Base-by-base conservation (phyloP, 176 grass and related monocot species). In the Juncus effusus region DNA sequence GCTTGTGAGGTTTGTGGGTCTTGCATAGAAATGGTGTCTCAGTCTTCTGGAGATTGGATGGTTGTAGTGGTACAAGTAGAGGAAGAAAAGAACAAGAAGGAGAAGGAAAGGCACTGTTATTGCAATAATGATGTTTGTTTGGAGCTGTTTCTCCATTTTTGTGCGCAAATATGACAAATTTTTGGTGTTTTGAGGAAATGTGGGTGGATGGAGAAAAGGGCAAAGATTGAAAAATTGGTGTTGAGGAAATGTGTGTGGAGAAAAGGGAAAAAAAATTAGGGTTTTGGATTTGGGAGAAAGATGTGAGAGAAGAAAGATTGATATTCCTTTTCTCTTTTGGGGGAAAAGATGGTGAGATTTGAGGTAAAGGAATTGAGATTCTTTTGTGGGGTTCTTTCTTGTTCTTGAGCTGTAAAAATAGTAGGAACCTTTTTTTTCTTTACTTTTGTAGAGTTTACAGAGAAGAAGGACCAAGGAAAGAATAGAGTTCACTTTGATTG, bases 31-130 rank as follows among this genome's bases (percentile, higher is more conserved):
- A 65, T 68, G 79, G 73, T 16, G 10, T 1, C 63, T 63, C 51
- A 74, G 51, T 65, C 80, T 64, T 9, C 67, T 62, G 4, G 65
- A 87, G 42, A 82, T 81, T 59, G 65, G 78, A 36, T 54, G 74
- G 54, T 69, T 36, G 56, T 83, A 65, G 71, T 80, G 79, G 38
- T 79, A 51, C 72, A 73, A 15, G 73, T 63, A 79, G 66, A 78
- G 76, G 12, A 80, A 8, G 47, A 60, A 28, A 2, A 85, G 69
- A 5, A 36, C 67, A 50, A 63, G 13, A 12, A 85, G 45, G 44
- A 85, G 64, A 16, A 72, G 80, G 40, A 83, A 57, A 10, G 84
- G 50, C 28, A 83, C 76, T 7, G 82, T 73, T 40, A 77, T 10
- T 58, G 60, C 83, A 50, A 80, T 83, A 52, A 90, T n/a, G 76